Evolutionary conservation across 805 yeast genomes (phyloP), one percentile per base, ranked within the genome.

Genomic region (Metschnikowia anglica): DNA sequence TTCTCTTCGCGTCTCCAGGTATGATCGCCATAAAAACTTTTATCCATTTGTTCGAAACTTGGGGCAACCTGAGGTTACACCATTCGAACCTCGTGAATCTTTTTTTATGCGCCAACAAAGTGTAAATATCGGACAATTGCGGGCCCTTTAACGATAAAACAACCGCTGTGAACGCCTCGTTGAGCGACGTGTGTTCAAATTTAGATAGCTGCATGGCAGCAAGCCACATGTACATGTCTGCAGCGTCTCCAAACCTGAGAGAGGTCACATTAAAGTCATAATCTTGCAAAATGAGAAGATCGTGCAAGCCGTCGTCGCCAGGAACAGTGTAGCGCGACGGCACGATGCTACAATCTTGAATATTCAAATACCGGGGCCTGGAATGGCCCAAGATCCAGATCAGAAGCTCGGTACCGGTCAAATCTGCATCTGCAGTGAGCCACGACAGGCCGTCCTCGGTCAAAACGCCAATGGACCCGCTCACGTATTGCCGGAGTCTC

Each of bases 131-230:
- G 2, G 76, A 68, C 42, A 82, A 67, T 39, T 66, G 59, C 3
- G 79, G 67, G 1, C 83, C 88, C 50, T 77, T 80, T 7, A 77
- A 61, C 7, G 84, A 76, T 25, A 82, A 59, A 25, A 81, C 61
- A 2, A 81, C 84, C 5, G 85, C 88, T 0, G 87, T 81, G 55
- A 76, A 82, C 16, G 81, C 73, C 60, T 81, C 84, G 53, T 77
- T 80, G 40, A 82, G 64, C 36, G 76, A 73, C 15, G 71, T 68
- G 51, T 66, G 74, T 59, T 82, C 88, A 54, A 66, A 82, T 49
- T 73, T 76, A n/a, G 83, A 62, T 35, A 82, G 58, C 37, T 73
- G 63, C 26, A 81, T 58, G 3, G 81, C 76, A 1, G 80, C 63
- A 15, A 77, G 63, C 77, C 79, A 74, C 37, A 47, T 50, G 33